Evolutionary conservation across 2,329 filamentous ascomycete genomes (phyloP), one percentile per base, ranked within the genome.

Genomic region (Cyclaneusma minus): DNA sequence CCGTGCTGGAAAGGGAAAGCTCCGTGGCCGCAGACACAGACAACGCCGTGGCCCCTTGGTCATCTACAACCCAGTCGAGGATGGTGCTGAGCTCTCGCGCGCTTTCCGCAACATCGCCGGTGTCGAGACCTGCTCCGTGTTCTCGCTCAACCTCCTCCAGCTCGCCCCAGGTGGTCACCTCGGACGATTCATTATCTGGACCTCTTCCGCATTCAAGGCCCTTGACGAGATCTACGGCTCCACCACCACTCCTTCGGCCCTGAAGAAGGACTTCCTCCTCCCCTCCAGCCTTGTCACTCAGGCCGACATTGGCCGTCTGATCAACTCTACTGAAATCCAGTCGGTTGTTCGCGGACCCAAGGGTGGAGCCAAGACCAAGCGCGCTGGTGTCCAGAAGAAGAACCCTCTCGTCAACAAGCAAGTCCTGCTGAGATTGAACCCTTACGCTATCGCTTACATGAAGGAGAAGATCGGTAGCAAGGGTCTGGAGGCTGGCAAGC

Each of bases 401-500:
- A 98, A 98, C 74, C 89, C 89, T 51, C 84, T 98, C 46, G 70
- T 68, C 64, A 98, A 98, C 80, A 92, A 84, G 75, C 89, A 95
- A 72, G 79, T 98, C 44, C 73, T 94, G 62, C 80, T 98, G 55
- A 80, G 89, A 51, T 80, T 98, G 59, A 98, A 98, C 78, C 89
- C 89, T 39, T 98, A 98, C 64, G 87, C 89, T 45, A 68, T 77
- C 47, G 75, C 81, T 38, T 98, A 91, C 64, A 66, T 75, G 47
- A 82, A 91, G 70, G 71, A 83, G 51, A 78, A 83, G 62, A 58
- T 89, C 33, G 82, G 82, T 42, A 67, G 77, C 58, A 60, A 72
- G 60, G 68, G 72, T 58, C 46, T 68, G 39, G 59, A 71, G 38
- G 50, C 54, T 31, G 63, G 58, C 43, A 79, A 82, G 68, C 68